Evolutionary conservation across 805 yeast genomes (phyloP), one percentile per base, ranked within the genome.

Genomic region (Wickerhamomyces chambardii): DNA sequence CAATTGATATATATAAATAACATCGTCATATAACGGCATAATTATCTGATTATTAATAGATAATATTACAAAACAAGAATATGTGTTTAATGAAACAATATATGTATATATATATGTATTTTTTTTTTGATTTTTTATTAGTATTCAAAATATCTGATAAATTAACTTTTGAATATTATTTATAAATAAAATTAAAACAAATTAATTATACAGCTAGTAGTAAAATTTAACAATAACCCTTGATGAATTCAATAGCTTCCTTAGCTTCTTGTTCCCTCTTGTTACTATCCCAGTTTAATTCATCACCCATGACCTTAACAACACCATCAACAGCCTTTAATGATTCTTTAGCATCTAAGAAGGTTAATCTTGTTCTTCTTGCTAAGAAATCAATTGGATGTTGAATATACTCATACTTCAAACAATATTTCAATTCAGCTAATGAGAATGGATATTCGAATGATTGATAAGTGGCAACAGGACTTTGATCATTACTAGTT

Each of bases 291-390:
- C 97, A 89, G 32, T 72, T 62, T 42, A 83, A 68, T 58, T 84
- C 92, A 35, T 73, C 66, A 46, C 78, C 87, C 92, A 89, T 83
- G 44, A 85, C 70, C 47, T 83, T 82, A 34, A 84, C 87, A 28
- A 90, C 95, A 42, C 80, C 82, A 43, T 86, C 94, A 37, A 89
- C 78, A 14, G 94, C 83, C 34, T 64, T 68, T 43, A 78, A 63
- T 12, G 97, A 95, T 44, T 82, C 86, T 57, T 76, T 76, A 29
- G 92, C 84, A 62, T 89, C 89, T 55, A 89, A 68, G 66, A 87
- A 90, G 3, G 95, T 95, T 56, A 85, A 76, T 62, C 97, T 78
- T 36, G 90, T 79, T 70, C 97, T 81, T 69, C 97, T 82, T 37
- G 95, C 85, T 45, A 89, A 68, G 68, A 89, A 86, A 60, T 89